Conservation (phyloP, 306 rosid genomes). For the Cicer bijugum region DNA sequence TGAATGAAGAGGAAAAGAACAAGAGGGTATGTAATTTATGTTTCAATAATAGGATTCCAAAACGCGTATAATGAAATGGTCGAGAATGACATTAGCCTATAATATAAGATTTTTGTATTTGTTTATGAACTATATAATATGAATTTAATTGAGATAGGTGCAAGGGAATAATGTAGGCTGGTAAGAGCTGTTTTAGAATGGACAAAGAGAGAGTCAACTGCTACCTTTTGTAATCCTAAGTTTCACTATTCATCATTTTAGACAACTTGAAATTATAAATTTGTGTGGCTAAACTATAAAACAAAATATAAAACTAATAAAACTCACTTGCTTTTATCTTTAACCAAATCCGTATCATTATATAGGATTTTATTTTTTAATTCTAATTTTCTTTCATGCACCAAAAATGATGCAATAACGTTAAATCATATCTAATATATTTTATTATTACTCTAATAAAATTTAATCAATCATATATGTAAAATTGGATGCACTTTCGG, state of each 20-base stretch:
- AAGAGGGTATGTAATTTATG: slow-evolving; percentile 15
- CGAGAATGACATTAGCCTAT: slow-evolving; percentile 41
- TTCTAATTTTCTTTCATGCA: not conserved
- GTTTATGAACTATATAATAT: slow-evolving; percentile 54
- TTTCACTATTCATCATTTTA: slow-evolving; percentile 26
- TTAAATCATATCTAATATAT: too few species aligned
- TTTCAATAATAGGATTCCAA: slow-evolving; percentile 36
- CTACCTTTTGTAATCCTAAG: slow-evolving; percentile 20
- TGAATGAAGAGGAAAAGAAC: slow-evolving; percentile 17
- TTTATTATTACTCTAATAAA: too few species aligned
- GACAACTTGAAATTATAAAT: slow-evolving; percentile 6
- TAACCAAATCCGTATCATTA: slow-evolving; percentile 12
- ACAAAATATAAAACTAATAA: slow-evolving; percentile 6
- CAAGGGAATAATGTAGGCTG: slow-evolving; percentile 48
- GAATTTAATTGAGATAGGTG: slow-evolving; percentile 40
- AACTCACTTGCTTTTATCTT: not conserved
- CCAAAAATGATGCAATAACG: too few species aligned
- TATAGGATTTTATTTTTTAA: not conserved
- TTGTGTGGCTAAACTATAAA: not conserved
- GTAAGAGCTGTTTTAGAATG: slow-evolving; percentile 45
- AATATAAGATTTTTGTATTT: slow-evolving; percentile 43
- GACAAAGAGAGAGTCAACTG: slow-evolving; percentile 60
- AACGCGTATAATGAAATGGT: slow-evolving; percentile 53
- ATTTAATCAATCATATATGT: too few species aligned
- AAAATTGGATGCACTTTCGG: too few species aligned